Conservation (phyloP, 164 flowering plant species). For the Santalum album region DNA sequence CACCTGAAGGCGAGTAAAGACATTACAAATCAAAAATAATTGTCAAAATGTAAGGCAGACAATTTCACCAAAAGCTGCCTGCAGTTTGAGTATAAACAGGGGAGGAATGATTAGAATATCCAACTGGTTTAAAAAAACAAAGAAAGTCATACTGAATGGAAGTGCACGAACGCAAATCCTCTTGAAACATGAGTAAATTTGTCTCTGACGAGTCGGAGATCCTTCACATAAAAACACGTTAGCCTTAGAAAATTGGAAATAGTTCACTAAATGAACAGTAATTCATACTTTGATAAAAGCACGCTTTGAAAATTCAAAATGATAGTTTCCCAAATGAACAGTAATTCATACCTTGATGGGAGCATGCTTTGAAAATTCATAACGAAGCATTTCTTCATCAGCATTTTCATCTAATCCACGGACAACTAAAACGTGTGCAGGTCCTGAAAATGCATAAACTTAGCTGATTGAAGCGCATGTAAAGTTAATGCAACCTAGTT, state of each 20-base stretch:
- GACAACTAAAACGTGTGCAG: constrained; percentile 94
- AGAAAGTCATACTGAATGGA: constrained; percentile 58
- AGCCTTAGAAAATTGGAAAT: not conserved
- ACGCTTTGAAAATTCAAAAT: constrained; percentile 48
- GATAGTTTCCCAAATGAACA: not conserved
- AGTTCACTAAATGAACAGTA: not conserved
- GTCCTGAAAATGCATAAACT: constrained; percentile 43
- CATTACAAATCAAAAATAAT: not conserved
- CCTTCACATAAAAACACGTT: constrained; percentile 41
- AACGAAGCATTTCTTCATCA: constrained; percentile 99
- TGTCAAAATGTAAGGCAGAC: not conserved
- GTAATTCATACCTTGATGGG: constrained; percentile 68
- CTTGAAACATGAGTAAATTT: constrained; percentile 97
- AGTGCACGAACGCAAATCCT: constrained; percentile 99
- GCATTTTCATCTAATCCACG: constrained; percentile 99
- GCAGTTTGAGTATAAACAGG: too few species aligned
- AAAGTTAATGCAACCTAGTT: not conserved
- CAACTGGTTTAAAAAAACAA: not conserved
- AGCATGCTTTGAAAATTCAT: constrained; percentile 97
- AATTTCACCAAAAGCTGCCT: not conserved
- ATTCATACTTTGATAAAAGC: constrained; percentile 83
- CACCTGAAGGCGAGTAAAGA: constrained; percentile 35
- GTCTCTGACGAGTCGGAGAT: constrained; percentile 96
- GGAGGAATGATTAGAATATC: not conserved
- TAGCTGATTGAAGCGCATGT: not conserved